Base-by-base conservation (phyloP, 1,284 basidiomycete genomes). In the Leccinum insigne region DNA sequence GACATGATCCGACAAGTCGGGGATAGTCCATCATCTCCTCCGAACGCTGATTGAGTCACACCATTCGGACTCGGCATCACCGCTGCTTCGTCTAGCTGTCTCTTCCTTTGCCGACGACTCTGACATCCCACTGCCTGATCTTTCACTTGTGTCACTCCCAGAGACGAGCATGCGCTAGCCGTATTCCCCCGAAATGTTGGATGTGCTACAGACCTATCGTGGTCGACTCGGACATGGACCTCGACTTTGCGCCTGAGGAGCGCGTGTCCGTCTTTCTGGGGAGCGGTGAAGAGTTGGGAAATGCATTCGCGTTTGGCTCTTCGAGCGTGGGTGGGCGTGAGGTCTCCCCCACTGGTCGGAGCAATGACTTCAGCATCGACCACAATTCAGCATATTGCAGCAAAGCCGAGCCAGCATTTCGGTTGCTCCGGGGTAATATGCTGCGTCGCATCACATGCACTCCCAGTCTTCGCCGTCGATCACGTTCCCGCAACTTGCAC, bases 101-200 rank as follows among this genome's bases (percentile, higher is more conserved):
- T 75, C 73, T 7, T 75, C 75, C 2, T 76, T 77, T 64, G 70
- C 63, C 16, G 72, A 78, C 16, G 73, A 72, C 21, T 70, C 75
- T 8, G 69, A 72, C 23, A 75, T 77, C n/a, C 75, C 73, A 5
- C 32, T 32, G 32, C 68, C 63, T 4, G 69, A 74, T 58, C 75
- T 75, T 44, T 56, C 63, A 4, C 72, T 78, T 54, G 69, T 59
- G 42, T 80, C 70, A 64, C 75, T 75, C 21, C 77, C 79, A 1
- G 83, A 85, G 70, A 84, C 85, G 2, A 76, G 79, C 49, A 80
- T 86, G 69, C 82, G 86, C 58, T 86, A 90, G 11, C 83, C 84
- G 13, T 91, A 91, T 71, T 85, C 89, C 1, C 86, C 87, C 2
- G 86, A 89, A 61, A 85, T 93, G 1, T 94, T 80, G 32, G 32